A percentile compares a stretch with the other conserved stretches of the same genome.
phyloP scores from a whole-genome alignment of 768 basidiomycete genomes.

The Tephrocybe sp. region DNA sequence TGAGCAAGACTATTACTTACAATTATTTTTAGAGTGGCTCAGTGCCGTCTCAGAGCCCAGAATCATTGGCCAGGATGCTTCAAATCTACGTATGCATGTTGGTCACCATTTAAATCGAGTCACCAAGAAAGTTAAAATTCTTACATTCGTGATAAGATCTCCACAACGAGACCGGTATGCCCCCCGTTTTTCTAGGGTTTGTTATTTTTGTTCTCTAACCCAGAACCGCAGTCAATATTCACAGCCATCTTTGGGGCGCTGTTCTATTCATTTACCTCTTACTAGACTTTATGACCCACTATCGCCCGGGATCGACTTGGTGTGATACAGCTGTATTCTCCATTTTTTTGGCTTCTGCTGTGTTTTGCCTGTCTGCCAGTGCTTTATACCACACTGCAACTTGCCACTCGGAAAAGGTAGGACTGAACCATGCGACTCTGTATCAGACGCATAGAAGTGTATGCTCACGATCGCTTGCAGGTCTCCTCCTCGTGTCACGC shows the following conservation, averaged over 20 bases:
- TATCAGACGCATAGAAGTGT: constrained; percentile 1
- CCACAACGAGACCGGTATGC: constrained; percentile 73
- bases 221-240: constrained; percentile 69
- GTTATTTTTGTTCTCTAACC: constrained; percentile 12
- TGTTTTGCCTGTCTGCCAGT: constrained; percentile 71
- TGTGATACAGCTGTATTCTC: constrained; percentile 56
- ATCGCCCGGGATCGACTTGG: constrained; percentile 60
- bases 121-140: constrained; percentile 17
- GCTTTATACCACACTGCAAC: constrained; percentile 70
- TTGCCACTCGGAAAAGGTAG: constrained; percentile 71
- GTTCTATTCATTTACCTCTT: constrained; percentile 58
- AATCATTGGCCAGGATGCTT: constrained; percentile 62
- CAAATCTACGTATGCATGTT: constrained; percentile 65
- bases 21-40: constrained; percentile 2
- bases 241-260: constrained; percentile 75
- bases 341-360: constrained; percentile 67
- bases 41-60: constrained; percentile 44
- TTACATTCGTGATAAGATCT: constrained; percentile 43
- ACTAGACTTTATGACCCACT: constrained; percentile 46
- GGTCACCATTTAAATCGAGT: constrained; percentile 25
- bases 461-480: constrained; percentile 30
- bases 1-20: constrained; percentile 26
- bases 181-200: constrained; percentile 5
- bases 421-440: constrained; percentile 17
- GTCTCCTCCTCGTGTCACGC: constrained; percentile 59